Percentiles rank a stretch among this genome's conserved stretches.
Conservation (phyloP, 176 grass and related monocot species). For the Carex parvula region DNA sequence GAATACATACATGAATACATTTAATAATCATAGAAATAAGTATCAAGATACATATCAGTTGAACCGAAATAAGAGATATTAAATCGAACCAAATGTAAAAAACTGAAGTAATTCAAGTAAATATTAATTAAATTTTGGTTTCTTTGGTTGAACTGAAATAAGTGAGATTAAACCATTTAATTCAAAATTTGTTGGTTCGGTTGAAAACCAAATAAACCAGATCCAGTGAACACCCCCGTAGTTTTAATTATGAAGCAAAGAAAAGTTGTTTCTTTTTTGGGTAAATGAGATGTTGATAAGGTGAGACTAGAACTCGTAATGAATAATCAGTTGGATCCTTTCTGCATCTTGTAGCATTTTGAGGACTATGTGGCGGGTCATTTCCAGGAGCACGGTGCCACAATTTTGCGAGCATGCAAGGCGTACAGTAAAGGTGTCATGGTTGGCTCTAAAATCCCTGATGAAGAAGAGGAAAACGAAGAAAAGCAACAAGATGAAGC, state of each 20-base stretch:
- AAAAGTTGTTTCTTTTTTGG: background rate
- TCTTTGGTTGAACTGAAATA: no score
- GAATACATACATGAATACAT: no score
- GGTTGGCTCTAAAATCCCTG: conserved; percentile 55
- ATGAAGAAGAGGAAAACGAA: conserved; percentile 33
- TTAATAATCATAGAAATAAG: no score
- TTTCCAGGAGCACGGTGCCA: conserved; percentile 49
- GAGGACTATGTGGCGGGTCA: conserved; percentile 66
- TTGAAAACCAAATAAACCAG: no score
- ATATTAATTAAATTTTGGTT: no score
- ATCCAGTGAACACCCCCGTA: no score
- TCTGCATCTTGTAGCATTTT: conserved; percentile 70
- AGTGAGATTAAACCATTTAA: no score
- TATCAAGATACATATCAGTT: no score
- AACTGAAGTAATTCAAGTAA: no score
- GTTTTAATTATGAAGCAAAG: background rate
- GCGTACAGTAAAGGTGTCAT: conserved; percentile 63
- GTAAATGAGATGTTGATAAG: background rate
- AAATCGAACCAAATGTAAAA: no score
- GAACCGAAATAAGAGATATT: no score
- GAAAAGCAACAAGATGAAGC: background rate
- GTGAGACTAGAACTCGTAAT: background rate
- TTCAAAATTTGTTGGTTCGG: no score
- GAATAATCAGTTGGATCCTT: background rate
- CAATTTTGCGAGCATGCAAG: conserved; percentile 61